Evolutionary conservation across 768 basidiomycete genomes (phyloP).

Genomic region (Lactarius trivialis): DNA sequence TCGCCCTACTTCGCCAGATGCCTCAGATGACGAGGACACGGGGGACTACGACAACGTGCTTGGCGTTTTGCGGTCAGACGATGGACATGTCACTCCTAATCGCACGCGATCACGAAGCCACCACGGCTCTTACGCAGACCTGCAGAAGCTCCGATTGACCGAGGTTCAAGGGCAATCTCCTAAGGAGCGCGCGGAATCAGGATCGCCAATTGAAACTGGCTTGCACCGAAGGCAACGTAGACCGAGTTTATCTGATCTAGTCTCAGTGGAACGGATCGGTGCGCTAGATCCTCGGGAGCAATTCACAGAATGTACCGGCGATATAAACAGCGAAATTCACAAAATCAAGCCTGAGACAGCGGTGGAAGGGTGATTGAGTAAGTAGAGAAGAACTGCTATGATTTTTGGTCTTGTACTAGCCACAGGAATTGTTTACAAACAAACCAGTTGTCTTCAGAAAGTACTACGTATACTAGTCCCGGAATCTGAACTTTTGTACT

Average conservation of each 20-base stretch:
- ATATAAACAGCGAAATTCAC: constrained; percentile 58
- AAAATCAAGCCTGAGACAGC: constrained; percentile 27
- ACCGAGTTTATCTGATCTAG: constrained; percentile 56
- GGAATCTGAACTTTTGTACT: not conserved
- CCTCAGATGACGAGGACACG: constrained; percentile 79
- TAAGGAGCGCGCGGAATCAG: constrained; percentile 16
- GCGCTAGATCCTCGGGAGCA: constrained; percentile 48
- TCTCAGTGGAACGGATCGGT: constrained; percentile 59
- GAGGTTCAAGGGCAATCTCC: constrained; percentile 26
- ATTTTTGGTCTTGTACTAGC: constrained; percentile 20
- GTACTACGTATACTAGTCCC: not conserved
- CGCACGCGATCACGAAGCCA: constrained; percentile 49
- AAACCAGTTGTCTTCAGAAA: not conserved
- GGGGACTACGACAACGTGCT: constrained; percentile 92
- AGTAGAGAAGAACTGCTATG: constrained; percentile 19
- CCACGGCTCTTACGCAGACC: constrained; percentile 73
- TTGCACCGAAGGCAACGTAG: constrained; percentile 43
- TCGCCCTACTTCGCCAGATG: constrained; percentile 62
- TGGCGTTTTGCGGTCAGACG: constrained; percentile 49
- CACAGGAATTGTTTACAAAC: not conserved
- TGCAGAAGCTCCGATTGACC: constrained; percentile 54
- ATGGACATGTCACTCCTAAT: constrained; percentile 33
- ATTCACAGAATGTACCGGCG: constrained; percentile 59
- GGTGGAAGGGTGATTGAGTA: constrained; percentile 15
- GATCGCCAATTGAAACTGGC: constrained; percentile 34